These are phyloP conservation scores for Fusarium pseudoanthophilum DNA, from an alignment of 2,329 filamentous ascomycete genomes.

Conservation along the genomic window DNA sequence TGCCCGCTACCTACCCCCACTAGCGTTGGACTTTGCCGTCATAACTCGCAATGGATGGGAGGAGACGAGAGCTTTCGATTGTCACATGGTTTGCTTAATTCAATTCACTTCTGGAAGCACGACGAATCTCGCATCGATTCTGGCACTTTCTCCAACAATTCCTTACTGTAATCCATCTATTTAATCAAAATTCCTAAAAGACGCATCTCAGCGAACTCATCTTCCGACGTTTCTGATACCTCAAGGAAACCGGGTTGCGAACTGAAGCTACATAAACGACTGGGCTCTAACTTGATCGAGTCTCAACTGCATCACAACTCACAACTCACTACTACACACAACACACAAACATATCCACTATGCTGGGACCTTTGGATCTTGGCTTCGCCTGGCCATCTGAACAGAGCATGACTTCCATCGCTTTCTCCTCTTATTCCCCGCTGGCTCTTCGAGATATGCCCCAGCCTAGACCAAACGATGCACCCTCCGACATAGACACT, in stretches of 20 bases:
- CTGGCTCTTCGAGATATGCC: slow-evolving; percentile 55
- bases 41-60: slow-evolving; percentile 1
- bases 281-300: slow-evolving; percentile 37
- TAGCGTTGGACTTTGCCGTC: slow-evolving; percentile 16
- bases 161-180: background rate
- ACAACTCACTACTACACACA: background rate
- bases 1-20: slow-evolving; percentile 18
- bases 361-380: slow-evolving; percentile 34
- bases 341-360: slow-evolving; percentile 26
- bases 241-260: slow-evolving; percentile 41
- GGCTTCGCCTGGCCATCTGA: slow-evolving; percentile 30
- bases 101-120: slow-evolving; percentile 33
- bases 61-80: background rate
- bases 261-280: slow-evolving; percentile 47
- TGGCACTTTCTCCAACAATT: slow-evolving; percentile 7
- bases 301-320: slow-evolving; percentile 20
- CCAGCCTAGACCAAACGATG: slow-evolving; percentile 60
- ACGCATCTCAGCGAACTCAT: slow-evolving; percentile 48
- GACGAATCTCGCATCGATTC: slow-evolving; percentile 14
- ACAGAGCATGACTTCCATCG: slow-evolving; percentile 38
- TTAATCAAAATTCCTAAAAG: slow-evolving; percentile 26
- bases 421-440: slow-evolving; percentile 47
- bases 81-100: slow-evolving; percentile 29
- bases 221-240: slow-evolving; percentile 1
- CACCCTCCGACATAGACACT: slow-evolving; percentile 51